A percentile compares a stretch with the other conserved stretches of the same genome.
These are phyloP conservation scores for Geranium incanum DNA, from an alignment of 441 rosid species.

Conservation along the genomic window DNA sequence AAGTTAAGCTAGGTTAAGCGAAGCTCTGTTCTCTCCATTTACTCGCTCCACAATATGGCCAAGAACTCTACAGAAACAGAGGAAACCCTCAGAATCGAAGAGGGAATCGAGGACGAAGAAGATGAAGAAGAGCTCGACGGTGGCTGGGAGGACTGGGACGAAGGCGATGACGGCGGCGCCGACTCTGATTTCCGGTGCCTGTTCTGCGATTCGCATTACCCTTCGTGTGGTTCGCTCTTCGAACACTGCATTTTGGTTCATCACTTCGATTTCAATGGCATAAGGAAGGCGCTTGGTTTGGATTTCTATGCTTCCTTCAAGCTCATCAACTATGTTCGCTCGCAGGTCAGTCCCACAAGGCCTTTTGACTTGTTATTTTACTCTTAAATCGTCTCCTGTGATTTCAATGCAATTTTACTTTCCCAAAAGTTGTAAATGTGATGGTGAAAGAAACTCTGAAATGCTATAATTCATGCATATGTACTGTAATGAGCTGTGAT, in stretches of 20 bases:
- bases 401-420: too few relatives aligned
- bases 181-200: slow-evolving; percentile 47
- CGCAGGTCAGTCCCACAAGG: slow-evolving; percentile 40
- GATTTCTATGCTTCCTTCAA: slow-evolving; percentile 72
- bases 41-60: neutral
- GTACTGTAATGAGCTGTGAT: neutral
- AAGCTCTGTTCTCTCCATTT: neutral
- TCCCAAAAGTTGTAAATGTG: neutral
- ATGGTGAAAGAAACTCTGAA: neutral
- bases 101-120: slow-evolving; percentile 33
- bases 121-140: slow-evolving; percentile 19
- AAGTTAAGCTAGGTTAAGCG: neutral
- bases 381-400: neutral
- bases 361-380: neutral
- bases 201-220: slow-evolving; percentile 53
- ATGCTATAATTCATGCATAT: neutral
- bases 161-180: slow-evolving; percentile 34
- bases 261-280: slow-evolving; percentile 48
- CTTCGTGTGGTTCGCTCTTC: slow-evolving; percentile 45
- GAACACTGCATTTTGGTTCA: slow-evolving; percentile 56
- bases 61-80: neutral
- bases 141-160: slow-evolving; percentile 23
- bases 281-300: slow-evolving; percentile 45
- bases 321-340: slow-evolving; percentile 82
- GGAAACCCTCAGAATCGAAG: slow-evolving; percentile 16